Conservation (phyloP, 306 rosid genomes). For the Myrica gale region DNA sequence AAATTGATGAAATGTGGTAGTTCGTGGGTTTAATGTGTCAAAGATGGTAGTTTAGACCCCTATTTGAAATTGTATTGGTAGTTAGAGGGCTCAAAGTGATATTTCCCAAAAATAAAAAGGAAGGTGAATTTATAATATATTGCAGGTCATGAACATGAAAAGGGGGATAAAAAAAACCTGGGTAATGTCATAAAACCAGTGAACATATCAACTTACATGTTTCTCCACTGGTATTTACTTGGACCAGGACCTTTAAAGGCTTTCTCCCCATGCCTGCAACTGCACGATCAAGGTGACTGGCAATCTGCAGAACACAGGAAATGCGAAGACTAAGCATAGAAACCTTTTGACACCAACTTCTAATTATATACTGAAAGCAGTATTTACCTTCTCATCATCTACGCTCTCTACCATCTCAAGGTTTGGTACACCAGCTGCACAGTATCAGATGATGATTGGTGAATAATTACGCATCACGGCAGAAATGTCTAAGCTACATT, state of each 20-base stretch:
- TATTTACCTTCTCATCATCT: constrained; percentile 75
- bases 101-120: constrained; percentile 10
- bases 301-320: constrained; percentile 47
- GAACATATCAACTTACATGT: constrained; percentile 49
- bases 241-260: constrained; percentile 77
- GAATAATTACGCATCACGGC: background rate
- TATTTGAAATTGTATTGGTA: no score
- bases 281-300: constrained; percentile 65
- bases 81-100: no score
- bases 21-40: no score
- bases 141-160: background rate
- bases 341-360: background rate
- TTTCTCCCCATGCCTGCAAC: constrained; percentile 72
- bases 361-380: background rate
- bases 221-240: constrained; percentile 99
- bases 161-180: background rate
- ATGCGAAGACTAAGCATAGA: background rate
- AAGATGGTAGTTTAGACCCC: no score
- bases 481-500: background rate
- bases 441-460: constrained; percentile 6
- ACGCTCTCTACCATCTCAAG: constrained; percentile 80
- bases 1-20: no score
- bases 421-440: constrained; percentile 70
- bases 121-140: constrained; percentile 20
- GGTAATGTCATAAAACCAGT: background rate